Percentiles rank a stretch among this genome's conserved stretches.
phyloP scores from a whole-genome alignment of 371 early-diverging fungal genomes.

The Mortierella sp. region DNA sequence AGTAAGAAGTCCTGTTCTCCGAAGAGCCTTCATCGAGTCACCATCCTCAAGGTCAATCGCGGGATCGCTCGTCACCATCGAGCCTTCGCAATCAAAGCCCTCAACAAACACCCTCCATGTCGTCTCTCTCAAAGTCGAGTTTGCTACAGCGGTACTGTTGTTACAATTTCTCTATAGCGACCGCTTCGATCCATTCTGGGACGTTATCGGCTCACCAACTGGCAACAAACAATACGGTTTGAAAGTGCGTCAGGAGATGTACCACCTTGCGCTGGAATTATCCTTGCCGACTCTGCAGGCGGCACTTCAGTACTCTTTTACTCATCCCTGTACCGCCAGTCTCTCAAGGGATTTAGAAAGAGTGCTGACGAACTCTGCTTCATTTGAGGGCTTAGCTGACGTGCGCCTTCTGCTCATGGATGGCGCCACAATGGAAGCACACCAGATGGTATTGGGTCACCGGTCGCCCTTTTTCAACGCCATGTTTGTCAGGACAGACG shows the following conservation, averaged over 20 bases:
- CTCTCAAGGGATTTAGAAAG: slow-evolving; percentile 31
- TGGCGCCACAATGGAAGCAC: slow-evolving; percentile 59
- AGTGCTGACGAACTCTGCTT: slow-evolving; percentile 2
- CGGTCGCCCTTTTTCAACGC: slow-evolving; percentile 78
- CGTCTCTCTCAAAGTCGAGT: slow-evolving; percentile 37
- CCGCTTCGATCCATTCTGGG: slow-evolving; percentile 57
- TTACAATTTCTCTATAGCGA: slow-evolving; percentile 57
- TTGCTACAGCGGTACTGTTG: slow-evolving; percentile 41
- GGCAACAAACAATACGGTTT: slow-evolving; percentile 21
- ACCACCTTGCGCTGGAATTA: slow-evolving; percentile 48
- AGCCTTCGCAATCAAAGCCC: background rate
- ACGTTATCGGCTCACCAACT: slow-evolving; percentile 31
- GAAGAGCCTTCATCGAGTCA: slow-evolving; percentile 36
- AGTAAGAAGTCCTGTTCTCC: slow-evolving; percentile 47
- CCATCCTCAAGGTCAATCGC: slow-evolving; percentile 5
- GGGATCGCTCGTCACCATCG: slow-evolving; percentile 35
- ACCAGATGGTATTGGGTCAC: slow-evolving; percentile 72
- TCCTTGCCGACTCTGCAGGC: slow-evolving; percentile 45
- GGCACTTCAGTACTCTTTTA: slow-evolving; percentile 51
- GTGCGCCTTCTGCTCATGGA: slow-evolving; percentile 61
- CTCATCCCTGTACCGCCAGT: slow-evolving; percentile 44
- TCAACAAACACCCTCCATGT: slow-evolving; percentile 17
- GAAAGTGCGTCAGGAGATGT: slow-evolving; percentile 51
- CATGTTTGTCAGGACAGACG: slow-evolving; percentile 64
- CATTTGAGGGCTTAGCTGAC: slow-evolving; percentile 49